Evolutionary conservation across 768 basidiomycete genomes (phyloP), one percentile per base, ranked within the genome.

Genomic region (Psilocybe cyanescens): DNA sequence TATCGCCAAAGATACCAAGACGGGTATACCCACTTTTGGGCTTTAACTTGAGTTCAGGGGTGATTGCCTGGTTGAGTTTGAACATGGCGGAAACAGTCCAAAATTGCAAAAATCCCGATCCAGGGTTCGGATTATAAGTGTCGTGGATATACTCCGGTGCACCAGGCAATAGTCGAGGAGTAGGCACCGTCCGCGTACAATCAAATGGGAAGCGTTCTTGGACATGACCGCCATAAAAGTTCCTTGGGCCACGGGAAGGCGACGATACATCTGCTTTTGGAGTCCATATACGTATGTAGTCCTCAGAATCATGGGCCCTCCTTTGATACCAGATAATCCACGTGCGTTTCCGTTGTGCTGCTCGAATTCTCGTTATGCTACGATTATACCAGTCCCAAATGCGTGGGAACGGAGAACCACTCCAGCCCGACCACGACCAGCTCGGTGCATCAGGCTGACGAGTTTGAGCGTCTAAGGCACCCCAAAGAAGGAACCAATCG

Each of bases 281-380:
- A 11, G 41, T 55, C 47, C 54, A 46, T 8, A 60, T 28, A 17
- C 39, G 41, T 6, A 47, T 35, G 24, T 53, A 60, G 4, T 60
- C 59, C 5, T 33, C 29, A 3, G 46, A 60, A 29, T 60, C 52
- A 8, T 60, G 59, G 3, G 59, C 59, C 31, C 29, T 54, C 3
- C 59, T 30, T 48, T 60, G 52, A 39, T 60, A 60, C 59, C 59
- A 60, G 12, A 60, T 47, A 47, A 60, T 55, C 59, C 59, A 60
- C 4, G 59, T 60, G 14, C 53, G 59, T 24, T 31, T 54, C 7
- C 33, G 37, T 28, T 46, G 44, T 28, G 52, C 52, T 6, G 9
- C 30, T 16, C 28, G 29, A 8, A 60, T 28, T 14, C 11, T 31
- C 2, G 17, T 16, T 3, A 46, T 33, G n/a, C 19, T 39, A 12